Base-by-base conservation (phyloP, 2,329 filamentous ascomycete genomes). In the Aspergillus piperis region DNA sequence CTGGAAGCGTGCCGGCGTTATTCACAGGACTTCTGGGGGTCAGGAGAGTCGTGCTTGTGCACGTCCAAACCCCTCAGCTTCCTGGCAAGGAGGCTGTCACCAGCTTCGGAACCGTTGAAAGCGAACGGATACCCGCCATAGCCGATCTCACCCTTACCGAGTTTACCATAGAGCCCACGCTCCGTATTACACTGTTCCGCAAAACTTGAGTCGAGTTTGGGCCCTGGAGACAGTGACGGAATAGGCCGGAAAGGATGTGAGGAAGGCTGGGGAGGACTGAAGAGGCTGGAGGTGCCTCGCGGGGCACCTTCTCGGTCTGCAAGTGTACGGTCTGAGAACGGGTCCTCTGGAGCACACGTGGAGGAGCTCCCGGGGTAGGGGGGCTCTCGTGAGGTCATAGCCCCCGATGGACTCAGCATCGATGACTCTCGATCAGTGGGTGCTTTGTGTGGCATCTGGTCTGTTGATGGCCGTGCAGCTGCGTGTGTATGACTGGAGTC, bases 51-150 rank as follows among this genome's bases (percentile, higher is more conserved):
- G 11, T 66, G 62, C 48, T 66, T 74, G 48, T 81, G 76, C 11
- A 82, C 77, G 39, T 86, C 89, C 5, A 91, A 76, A 5, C 86
- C 84, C 64, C 86, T 83, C 48, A 94, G 77, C 59, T 87, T 83
- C 71, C 86, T 86, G 10, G 90, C 90, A 15, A 95, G 78, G 15
- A 95, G 75, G 2, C 90, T 86, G 68, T 91, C 88, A 4, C 84
- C 81, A 1, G 77, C 77, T n/a, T 74, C 78, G 69, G 61, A 75
- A 74, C 65, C 76, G 72, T 73, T 8, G 66, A 72, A 21, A 67
- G 71, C 57, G 64, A 83, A 87, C 0, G 80, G 75, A 57, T 86
- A 84, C 1, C 85, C 82, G 39, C 88, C 84, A 69, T 90, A 88
- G 38, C 87, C 83, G 19, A 80, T 73, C 62, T 91, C 87, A 5